A percentile compares a stretch with the other conserved stretches of the same genome.
Evolutionary conservation across 805 yeast species (phyloP).

Genomic region (Cyberlindnera samutprakarnensis): DNA sequence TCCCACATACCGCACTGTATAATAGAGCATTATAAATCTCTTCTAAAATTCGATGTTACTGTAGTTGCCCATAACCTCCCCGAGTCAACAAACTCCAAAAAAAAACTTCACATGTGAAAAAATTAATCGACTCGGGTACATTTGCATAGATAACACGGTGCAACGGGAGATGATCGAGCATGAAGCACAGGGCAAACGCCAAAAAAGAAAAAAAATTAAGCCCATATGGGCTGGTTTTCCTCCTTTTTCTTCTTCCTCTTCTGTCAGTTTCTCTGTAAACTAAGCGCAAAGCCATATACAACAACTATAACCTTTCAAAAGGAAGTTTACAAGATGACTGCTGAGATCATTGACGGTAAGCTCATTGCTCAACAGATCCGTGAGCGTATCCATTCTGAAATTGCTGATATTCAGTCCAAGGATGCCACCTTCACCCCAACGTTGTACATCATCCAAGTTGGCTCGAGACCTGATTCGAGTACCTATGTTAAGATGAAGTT

Average conservation of each 20-base stretch:
- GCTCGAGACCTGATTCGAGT: conserved; percentile 81
- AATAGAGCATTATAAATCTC: background rate
- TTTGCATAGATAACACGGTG: too few species aligned
- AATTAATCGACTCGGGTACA: too few species aligned
- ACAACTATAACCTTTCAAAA: too few species aligned
- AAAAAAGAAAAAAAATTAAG: too few species aligned
- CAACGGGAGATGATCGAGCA: too few species aligned
- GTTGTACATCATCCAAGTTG: conserved; percentile 83
- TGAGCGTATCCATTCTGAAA: conserved; percentile 41
- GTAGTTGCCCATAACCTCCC: too few species aligned
- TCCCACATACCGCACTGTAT: conserved; percentile 7
- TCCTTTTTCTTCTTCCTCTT: too few species aligned
- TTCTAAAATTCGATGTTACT: background rate
- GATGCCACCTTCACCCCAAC: conserved; percentile 59
- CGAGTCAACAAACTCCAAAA: too few species aligned
- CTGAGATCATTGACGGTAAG: conserved; percentile 51
- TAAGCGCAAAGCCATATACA: too few species aligned
- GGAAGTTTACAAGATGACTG: conserved; percentile 14
- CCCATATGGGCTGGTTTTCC: too few species aligned
- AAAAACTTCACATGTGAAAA: too few species aligned
- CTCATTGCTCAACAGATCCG: conserved; percentile 48
- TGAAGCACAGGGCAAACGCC: too few species aligned
- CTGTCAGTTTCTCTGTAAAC: conserved; percentile 1
- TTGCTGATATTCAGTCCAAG: conserved; percentile 33
- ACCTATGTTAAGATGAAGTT: conserved; percentile 89